These are phyloP conservation scores for Entrophospora sp. DNA, from an alignment of 192 early-diverging fungal species.

Conservation along the genomic window DNA sequence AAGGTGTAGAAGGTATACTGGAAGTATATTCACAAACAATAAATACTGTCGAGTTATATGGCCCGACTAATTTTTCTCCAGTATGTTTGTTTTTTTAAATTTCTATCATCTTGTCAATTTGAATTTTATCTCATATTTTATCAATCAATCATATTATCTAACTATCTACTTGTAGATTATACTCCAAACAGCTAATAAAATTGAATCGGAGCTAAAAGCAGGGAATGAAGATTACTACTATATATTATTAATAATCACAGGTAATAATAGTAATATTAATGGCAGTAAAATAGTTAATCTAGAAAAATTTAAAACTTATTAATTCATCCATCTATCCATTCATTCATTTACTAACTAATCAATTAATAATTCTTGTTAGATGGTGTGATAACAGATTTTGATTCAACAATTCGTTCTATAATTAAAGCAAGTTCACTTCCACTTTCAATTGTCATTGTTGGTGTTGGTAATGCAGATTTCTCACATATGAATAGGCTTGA, in stretches of 20 bases:
- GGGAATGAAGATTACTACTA: slow-evolving; percentile 20
- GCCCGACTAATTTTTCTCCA: slow-evolving; percentile 51
- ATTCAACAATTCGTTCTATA: slow-evolving; percentile 36
- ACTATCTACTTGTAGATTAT: background rate
- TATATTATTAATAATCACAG: slow-evolving; percentile 3
- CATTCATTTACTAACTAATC: background rate
- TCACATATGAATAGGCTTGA: slow-evolving; percentile 41
- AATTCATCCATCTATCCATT: background rate
- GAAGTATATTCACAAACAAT: slow-evolving; percentile 33
- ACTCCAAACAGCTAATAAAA: slow-evolving; percentile 10
- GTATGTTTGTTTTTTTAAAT: background rate
- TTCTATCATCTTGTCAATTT: background rate
- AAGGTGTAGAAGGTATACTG: slow-evolving; percentile 43
- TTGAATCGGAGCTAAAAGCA: slow-evolving; percentile 9
- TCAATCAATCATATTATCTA: background rate
- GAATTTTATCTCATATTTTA: background rate
- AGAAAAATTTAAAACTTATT: background rate
- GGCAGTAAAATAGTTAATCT: too few relatives aligned
- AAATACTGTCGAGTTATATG: slow-evolving; percentile 29
- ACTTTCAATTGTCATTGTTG: slow-evolving; percentile 48
- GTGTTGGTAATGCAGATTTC: slow-evolving; percentile 45
- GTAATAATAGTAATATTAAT: background rate
- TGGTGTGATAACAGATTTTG: slow-evolving; percentile 21
- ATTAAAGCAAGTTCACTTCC: slow-evolving; percentile 33
- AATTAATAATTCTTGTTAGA: too few relatives aligned